Conservation (phyloP, 225 moss, liverwort and hornwort genomes). For the Polytrichum commune region DNA sequence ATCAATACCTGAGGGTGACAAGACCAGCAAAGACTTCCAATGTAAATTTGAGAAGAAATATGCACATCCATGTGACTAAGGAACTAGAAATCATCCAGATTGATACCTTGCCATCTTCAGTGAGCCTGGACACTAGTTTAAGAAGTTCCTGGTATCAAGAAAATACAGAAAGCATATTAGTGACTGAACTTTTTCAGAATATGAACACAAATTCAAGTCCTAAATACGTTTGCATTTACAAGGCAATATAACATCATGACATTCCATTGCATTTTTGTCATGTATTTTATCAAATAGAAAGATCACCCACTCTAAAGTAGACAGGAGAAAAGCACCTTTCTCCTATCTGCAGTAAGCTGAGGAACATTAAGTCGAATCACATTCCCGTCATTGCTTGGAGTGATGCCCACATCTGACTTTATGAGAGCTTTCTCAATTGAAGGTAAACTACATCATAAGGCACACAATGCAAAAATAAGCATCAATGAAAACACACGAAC, state of each 20-base stretch:
- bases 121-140: slow-evolving; percentile 80
- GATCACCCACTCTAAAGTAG: too few relatives aligned
- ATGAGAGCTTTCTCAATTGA: slow-evolving; percentile 87
- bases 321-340: slow-evolving; percentile 52
- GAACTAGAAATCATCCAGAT: neutral
- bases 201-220: too few relatives aligned
- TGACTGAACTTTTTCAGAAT: neutral
- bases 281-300: too few relatives aligned
- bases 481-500: neutral
- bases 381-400: slow-evolving; percentile 86
- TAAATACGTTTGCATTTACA: too few relatives aligned
- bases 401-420: slow-evolving; percentile 87
- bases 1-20: too few relatives aligned
- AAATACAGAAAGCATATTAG: slow-evolving; percentile 9
- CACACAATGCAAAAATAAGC: slow-evolving; percentile 3
- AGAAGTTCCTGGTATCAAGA: slow-evolving; percentile 65
- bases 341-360: slow-evolving; percentile 81
- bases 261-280: neutral
- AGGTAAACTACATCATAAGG: slow-evolving; percentile 48
- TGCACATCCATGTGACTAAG: too few relatives aligned
- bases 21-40: too few relatives aligned
- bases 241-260: neutral
- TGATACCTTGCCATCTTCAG: slow-evolving; percentile 74
- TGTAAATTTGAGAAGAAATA: too few relatives aligned
- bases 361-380: slow-evolving; percentile 90